Evolutionary conservation across 768 basidiomycete species (phyloP).

Genomic region (Trametes cubensis): DNA sequence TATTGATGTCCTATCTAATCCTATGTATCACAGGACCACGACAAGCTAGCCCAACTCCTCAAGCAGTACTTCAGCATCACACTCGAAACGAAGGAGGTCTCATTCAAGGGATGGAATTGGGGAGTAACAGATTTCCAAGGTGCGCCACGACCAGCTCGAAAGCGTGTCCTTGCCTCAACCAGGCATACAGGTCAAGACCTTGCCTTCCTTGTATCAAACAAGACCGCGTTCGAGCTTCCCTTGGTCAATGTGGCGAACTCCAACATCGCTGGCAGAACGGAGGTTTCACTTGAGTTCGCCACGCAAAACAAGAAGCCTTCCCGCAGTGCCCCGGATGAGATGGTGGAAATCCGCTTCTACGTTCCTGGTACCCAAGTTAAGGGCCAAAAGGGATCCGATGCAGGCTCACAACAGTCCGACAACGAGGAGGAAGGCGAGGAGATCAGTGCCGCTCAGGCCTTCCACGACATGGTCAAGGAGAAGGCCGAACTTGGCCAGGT

Average conservation of each 20-base stretch:
- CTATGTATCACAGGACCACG: constrained; percentile 69
- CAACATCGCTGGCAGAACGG: constrained; percentile 95
- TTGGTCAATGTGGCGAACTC: constrained; percentile 89
- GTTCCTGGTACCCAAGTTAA: constrained; percentile 81
- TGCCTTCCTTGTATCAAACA: constrained; percentile 86
- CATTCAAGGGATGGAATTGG: constrained; percentile 99
- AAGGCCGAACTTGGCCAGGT: constrained; percentile 93
- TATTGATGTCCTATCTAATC: background rate
- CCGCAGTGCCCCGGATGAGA: constrained; percentile 66
- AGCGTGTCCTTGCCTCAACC: constrained; percentile 4
- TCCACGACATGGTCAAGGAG: constrained; percentile 96
- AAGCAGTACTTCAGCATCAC: constrained; percentile 88
- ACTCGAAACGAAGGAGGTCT: constrained; percentile 82
- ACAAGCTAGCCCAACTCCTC: constrained; percentile 75
- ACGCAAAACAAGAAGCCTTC: constrained; percentile 50
- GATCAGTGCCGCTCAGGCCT: constrained; percentile 90
- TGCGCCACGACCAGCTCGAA: constrained; percentile 36
- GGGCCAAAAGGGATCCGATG: constrained; percentile 61
- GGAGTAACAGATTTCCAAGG: constrained; percentile 94
- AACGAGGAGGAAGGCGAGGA: constrained; percentile 66
- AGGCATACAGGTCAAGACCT: constrained; percentile 75
- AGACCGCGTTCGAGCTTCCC: constrained; percentile 88
- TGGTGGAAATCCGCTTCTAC: constrained; percentile 95
- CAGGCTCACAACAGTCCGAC: constrained; percentile 73
- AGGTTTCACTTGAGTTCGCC: constrained; percentile 97